Conservation (phyloP, 2,329 filamentous ascomycete genomes). For the Sporothrix phasma region DNA sequence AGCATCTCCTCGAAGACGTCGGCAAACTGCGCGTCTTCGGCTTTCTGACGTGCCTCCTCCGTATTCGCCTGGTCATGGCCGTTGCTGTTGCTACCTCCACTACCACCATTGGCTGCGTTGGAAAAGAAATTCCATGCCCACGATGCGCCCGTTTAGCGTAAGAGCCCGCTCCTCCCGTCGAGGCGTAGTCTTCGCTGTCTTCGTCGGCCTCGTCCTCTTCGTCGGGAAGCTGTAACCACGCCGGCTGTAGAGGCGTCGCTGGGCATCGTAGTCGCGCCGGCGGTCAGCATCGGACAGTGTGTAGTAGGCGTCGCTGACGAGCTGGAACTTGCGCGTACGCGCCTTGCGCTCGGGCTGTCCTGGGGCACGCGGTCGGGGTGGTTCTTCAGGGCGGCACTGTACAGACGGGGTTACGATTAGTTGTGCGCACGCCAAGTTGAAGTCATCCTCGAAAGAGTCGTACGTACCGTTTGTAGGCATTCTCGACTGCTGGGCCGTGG, state of each 20-base stretch:
- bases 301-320: constrained; percentile 37
- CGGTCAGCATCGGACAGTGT: constrained; percentile 67
- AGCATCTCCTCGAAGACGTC: constrained; percentile 86
- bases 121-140: constrained; percentile 65
- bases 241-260: constrained; percentile 23
- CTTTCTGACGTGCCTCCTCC: constrained; percentile 38
- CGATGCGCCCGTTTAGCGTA: constrained; percentile 36
- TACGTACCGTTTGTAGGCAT: constrained; percentile 79
- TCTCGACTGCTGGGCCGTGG: constrained; percentile 76
- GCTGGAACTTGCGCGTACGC: constrained; percentile 56
- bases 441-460: background rate
- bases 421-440: background rate
- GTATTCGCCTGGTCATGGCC: constrained; percentile 22
- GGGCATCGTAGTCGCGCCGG: constrained; percentile 69
- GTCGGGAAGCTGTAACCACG: constrained; percentile 3
- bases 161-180: constrained; percentile 20
- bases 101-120: constrained; percentile 20
- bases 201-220: constrained; percentile 30
- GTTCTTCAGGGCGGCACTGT: constrained; percentile 75
- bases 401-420: background rate
- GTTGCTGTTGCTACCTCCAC: constrained; percentile 28
- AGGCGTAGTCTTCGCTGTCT: constrained; percentile 31
- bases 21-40: constrained; percentile 75
- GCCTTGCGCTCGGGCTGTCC: constrained; percentile 68
- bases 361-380: constrained; percentile 84